Conservation (phyloP, 2,329 filamentous ascomycete genomes). For the Diaporthe sp. region DNA sequence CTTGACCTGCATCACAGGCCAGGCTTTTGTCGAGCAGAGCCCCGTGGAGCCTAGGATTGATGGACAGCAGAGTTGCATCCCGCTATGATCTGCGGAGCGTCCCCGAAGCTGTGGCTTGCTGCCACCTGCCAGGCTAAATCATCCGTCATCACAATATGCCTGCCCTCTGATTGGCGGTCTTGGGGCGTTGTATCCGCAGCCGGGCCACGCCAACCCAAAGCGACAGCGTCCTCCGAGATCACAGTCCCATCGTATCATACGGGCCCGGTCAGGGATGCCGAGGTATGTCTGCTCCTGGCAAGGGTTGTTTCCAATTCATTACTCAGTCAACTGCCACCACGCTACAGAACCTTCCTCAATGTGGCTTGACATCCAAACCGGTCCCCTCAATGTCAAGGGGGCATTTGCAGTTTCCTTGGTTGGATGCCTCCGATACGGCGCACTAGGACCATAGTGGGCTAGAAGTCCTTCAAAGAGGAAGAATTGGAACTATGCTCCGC, state of each 20-base stretch:
- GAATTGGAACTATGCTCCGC: neutral
- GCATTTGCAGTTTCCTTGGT: neutral
- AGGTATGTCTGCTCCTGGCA: constrained; percentile 10
- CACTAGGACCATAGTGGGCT: constrained; percentile 9
- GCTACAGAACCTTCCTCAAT: neutral
- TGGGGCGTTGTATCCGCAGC: neutral
- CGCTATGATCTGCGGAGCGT: constrained; percentile 25
- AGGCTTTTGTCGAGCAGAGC: neutral
- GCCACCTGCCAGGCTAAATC: neutral
- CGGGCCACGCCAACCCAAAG: constrained; percentile 11
- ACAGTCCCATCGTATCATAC: constrained; percentile 26
- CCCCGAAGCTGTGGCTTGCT: constrained; percentile 20
- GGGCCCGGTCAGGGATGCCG: constrained; percentile 18
- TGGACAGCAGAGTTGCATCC: constrained; percentile 15
- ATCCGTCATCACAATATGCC: constrained; percentile 9
- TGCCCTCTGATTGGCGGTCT: neutral
- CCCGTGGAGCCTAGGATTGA: neutral
- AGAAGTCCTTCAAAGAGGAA: neutral
- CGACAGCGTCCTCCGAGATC: constrained; percentile 17
- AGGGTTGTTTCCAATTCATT: constrained; percentile 23
- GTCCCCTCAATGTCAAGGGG: neutral
- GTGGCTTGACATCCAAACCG: neutral
- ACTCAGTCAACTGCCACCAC: neutral
- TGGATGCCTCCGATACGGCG: neutral
- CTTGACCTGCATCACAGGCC: constrained; percentile 8